phyloP scores from a whole-genome alignment of 495 filamentous ascomycete species.

The Friedmanniomyces endolithicus region DNA sequence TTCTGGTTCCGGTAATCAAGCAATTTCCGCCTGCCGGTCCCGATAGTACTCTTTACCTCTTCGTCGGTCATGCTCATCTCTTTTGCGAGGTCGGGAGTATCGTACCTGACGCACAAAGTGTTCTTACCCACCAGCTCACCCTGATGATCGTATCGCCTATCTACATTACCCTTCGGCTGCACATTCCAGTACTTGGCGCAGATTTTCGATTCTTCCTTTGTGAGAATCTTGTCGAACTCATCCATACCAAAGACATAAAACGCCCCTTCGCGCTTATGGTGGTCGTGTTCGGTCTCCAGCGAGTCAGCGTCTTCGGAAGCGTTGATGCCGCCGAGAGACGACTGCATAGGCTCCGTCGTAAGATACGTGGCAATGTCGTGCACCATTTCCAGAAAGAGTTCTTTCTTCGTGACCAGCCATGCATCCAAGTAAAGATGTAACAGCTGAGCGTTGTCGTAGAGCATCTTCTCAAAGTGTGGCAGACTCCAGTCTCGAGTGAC shows the following conservation, averaged over 20 bases:
- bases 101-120: constrained; percentile 47
- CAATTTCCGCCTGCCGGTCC: constrained; percentile 54
- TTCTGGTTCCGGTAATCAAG: constrained; percentile 59
- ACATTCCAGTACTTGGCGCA: constrained; percentile 80
- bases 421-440: constrained; percentile 79
- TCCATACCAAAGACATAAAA: constrained; percentile 91
- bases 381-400: constrained; percentile 65
- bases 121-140: constrained; percentile 89
- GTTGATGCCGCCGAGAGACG: constrained; percentile 63
- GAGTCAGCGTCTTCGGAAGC: constrained; percentile 91
- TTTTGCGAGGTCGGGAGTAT: constrained; percentile 54
- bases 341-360: constrained; percentile 52
- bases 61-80: constrained; percentile 65
- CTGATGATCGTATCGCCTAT: constrained; percentile 70
- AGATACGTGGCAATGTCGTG: constrained; percentile 79
- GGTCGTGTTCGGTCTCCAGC: constrained; percentile 58
- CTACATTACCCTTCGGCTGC: constrained; percentile 75
- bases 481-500: constrained; percentile 83
- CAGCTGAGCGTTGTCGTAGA: constrained; percentile 86
- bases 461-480: constrained; percentile 97
- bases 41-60: constrained; percentile 61
- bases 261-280: constrained; percentile 81
- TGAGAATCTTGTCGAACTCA: constrained; percentile 71
- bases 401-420: constrained; percentile 57
- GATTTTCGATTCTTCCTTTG: constrained; percentile 54